Percentiles rank a stretch among this genome's conserved stretches.
phyloP scores from a whole-genome alignment of 1,284 basidiomycete genomes.

The Cystobasidium slooffiae region DNA sequence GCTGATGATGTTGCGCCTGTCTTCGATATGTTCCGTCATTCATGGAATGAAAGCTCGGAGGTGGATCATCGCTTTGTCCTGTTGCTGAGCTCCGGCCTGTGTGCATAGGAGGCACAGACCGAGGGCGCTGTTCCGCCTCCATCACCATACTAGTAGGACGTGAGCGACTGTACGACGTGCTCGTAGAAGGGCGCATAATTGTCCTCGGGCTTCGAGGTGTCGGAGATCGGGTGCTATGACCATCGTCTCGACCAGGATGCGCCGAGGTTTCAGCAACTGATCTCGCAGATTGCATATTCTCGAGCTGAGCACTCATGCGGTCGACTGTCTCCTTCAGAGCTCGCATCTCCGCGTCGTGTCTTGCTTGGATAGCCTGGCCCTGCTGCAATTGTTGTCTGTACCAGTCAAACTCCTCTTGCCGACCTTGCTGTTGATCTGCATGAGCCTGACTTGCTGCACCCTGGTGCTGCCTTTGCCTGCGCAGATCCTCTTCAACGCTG shows the following conservation, averaged over 20 bases:
- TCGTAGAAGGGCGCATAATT: neutral
- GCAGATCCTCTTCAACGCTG: constrained; percentile 7
- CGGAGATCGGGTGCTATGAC: neutral
- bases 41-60: constrained; percentile 38
- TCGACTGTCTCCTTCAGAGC: neutral
- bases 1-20: neutral
- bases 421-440: neutral
- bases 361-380: neutral
- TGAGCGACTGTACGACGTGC: neutral
- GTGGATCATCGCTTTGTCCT: constrained; percentile 25
- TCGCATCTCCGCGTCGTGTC: neutral
- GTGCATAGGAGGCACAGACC: constrained; percentile 5
- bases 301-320: neutral
- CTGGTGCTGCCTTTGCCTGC: neutral
- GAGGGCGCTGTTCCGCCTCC: neutral
- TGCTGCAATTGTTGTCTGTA: neutral
- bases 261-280: neutral
- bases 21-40: neutral
- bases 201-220: neutral
- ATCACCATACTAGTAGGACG: constrained; percentile 1
- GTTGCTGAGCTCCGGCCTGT: constrained; percentile 6
- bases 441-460: neutral
- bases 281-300: neutral
- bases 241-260: neutral
- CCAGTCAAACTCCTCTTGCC: neutral